Evolutionary conservation across 306 rosid species (phyloP).

Genomic region (Cotoneaster glaucophyllus): DNA sequence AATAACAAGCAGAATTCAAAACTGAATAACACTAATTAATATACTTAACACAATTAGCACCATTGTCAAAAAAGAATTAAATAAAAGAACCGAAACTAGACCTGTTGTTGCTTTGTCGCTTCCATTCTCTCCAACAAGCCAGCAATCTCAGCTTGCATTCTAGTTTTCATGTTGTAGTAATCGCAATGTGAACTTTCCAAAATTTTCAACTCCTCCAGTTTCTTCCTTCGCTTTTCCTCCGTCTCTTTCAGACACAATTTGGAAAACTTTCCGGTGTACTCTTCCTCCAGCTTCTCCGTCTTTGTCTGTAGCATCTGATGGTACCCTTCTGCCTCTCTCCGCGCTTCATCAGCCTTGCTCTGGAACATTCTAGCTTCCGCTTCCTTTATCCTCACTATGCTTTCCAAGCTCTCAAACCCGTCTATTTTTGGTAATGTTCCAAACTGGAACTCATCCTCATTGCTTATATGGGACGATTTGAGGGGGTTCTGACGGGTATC

Average conservation of each 20-base stretch:
- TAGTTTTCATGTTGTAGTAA: slow-evolving; percentile 71
- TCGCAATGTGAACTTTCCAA: slow-evolving; percentile 68
- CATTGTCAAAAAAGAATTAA: slow-evolving; percentile 16
- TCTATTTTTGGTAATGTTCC: slow-evolving; percentile 57
- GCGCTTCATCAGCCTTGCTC: slow-evolving; percentile 88
- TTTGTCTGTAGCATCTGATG: slow-evolving; percentile 54
- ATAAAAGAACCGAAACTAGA: slow-evolving; percentile 19
- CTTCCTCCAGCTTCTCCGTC: slow-evolving; percentile 64
- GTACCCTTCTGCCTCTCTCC: slow-evolving; percentile 81
- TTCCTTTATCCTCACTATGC: slow-evolving; percentile 84
- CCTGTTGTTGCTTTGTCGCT: slow-evolving; percentile 76
- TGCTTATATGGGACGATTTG: slow-evolving; percentile 49
- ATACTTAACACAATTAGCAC: slow-evolving; percentile 33
- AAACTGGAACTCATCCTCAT: slow-evolving; percentile 51
- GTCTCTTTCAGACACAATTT: slow-evolving; percentile 66
- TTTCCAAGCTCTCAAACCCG: slow-evolving; percentile 73
- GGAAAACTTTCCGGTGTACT: slow-evolving; percentile 58
- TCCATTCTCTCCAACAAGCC: slow-evolving; percentile 91
- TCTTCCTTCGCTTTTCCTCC: slow-evolving; percentile 67
- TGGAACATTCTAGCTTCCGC: slow-evolving; percentile 96
- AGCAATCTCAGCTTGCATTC: slow-evolving; percentile 85
- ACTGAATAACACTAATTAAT: slow-evolving; percentile 19
- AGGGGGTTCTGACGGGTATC: slow-evolving; percentile 57
- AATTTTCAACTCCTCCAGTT: slow-evolving; percentile 73
- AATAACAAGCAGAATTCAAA: slow-evolving; percentile 30